Evolutionary conservation across 2,329 filamentous ascomycete species (phyloP), one percentile per base, ranked within the genome.

Genomic region (Talaromyces sp.): DNA sequence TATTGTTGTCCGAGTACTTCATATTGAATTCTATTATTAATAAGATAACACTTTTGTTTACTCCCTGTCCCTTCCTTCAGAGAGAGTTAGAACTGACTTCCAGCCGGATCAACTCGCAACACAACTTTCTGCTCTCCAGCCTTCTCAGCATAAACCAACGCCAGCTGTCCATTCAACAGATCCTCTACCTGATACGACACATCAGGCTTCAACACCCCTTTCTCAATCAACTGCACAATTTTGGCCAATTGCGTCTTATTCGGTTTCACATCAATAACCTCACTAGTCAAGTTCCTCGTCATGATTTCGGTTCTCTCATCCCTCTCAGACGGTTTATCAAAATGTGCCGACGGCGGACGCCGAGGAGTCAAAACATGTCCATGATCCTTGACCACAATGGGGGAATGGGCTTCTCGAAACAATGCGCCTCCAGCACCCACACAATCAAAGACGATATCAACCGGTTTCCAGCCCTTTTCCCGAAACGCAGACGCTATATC

Each of bases 391-490:
- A 76, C 66, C 5, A 75, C 67, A 21, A 64, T 56, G 0, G 67
- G 62, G 3, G 65, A 67, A 63, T 74, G 70, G 15, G 67, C 67
- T 45, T 73, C 68, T n/a, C 60, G 65, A 58, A 74, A 69, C 39
- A 69, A 68, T 33, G 67, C 60, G 2, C 65, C 64, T 2, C 65
- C 65, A 31, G 71, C 73, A 10, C 52, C 58, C 11, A 68, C 63
- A 56, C 73, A 76, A 53, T 77, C 75, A 22, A 77, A 60, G 9
- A 77, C 72, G 7, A 77, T 60, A 62, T 77, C 73, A 8, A 76
- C 73, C 0, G 73, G 71, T 0, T 60, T 58, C 68, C 71, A 75
- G 10, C 62, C 61, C 2, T 65, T 67, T 5, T 64, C 52, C 9
- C 63, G 64, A 64, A 75, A 76, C 21, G 65, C 63, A 21, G 60